Base-by-base conservation (phyloP, 2,329 filamentous ascomycete species). In the Arthrobotrys musiformis region DNA sequence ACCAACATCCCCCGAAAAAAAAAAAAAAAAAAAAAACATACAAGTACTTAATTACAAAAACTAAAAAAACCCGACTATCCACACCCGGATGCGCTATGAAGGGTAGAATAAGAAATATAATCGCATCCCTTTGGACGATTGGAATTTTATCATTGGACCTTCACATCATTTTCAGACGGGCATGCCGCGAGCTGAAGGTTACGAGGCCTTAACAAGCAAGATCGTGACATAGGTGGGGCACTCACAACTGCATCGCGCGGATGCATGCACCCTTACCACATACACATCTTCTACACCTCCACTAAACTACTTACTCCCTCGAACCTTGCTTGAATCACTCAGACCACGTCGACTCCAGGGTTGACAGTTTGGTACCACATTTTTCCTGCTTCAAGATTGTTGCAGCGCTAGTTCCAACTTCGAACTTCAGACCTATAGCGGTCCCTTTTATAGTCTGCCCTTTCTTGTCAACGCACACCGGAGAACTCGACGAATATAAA, bases 291-390 rank as follows among this genome's bases (percentile, higher is more conserved):
- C 58, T n/a, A 37, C 44, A 19, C 50, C 28, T 35, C 50, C 48
- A 52, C 26, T 22, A 30, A 30, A 52, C 26, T 30, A 22, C 44
- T 48, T 48, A 24, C 44, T 30, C 52, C 72, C 73, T 68, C 61
- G 70, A 58, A 52, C 61, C 60, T 60, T 67, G 52, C 61, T 69
- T 76, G 28, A 26, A 48, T 37, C 50, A 40, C 66, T 70, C 73
- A 64, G 66, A 77, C 73, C 73, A 77, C 66, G 61, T 67, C 73
- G 73, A 70, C 66, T 60, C 73, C 70, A 77, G 73, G 52, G 61
- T 77, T 77, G 73, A 70, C 73, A 77, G 58, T 67, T 73, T 70
- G 66, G 73, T 77, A 67, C 73, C 48, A 77, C 66, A 70, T 66
- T 66, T 67, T 74, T 66, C 24, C 58, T 56, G 66, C 66, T 70